phyloP scores from a whole-genome alignment of 2,329 filamentous ascomycete genomes.

The Microdochium paspali region DNA sequence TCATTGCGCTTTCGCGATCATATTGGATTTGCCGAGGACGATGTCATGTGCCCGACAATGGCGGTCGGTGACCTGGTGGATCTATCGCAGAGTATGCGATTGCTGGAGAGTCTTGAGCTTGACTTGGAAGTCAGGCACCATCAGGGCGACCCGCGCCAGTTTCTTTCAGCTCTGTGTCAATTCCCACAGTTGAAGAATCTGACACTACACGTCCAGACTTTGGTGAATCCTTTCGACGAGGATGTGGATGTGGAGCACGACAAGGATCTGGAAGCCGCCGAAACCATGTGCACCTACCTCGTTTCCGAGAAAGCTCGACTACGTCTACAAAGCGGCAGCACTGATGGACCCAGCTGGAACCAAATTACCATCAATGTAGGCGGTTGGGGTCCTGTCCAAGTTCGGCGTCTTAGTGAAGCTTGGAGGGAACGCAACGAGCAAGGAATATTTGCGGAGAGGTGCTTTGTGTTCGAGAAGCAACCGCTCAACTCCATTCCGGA shows the following conservation, averaged over 20 bases:
- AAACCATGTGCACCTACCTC: slow-evolving; percentile 22
- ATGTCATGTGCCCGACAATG: slow-evolving; percentile 30
- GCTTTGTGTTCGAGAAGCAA: slow-evolving; percentile 29
- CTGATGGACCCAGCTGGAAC: slow-evolving; percentile 20
- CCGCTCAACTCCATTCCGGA: not conserved
- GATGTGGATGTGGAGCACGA: slow-evolving; percentile 1
- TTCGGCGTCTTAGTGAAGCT: slow-evolving; percentile 27
- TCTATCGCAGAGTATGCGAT: slow-evolving; percentile 20
- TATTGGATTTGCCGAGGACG: slow-evolving; percentile 32
- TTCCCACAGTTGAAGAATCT: slow-evolving; percentile 30
- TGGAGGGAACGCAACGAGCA: slow-evolving; percentile 30
- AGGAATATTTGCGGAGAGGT: slow-evolving; percentile 36
- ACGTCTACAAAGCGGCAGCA: not conserved
- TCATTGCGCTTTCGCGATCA: slow-evolving; percentile 33
- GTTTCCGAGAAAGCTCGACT: slow-evolving; percentile 20
- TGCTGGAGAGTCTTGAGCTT: slow-evolving; percentile 31
- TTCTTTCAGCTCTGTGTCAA: slow-evolving; percentile 26
- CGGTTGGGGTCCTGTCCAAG: slow-evolving; percentile 35
- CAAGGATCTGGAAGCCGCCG: slow-evolving; percentile 1
- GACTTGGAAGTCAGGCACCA: slow-evolving; percentile 32
- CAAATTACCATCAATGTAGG: slow-evolving; percentile 36
- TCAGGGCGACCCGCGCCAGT: slow-evolving; percentile 17
- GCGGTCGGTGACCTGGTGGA: slow-evolving; percentile 18
- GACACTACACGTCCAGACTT: slow-evolving; percentile 34
- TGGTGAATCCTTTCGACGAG: slow-evolving; percentile 21